phyloP scores from a whole-genome alignment of 345 rosid species.

The Acer negundo region DNA sequence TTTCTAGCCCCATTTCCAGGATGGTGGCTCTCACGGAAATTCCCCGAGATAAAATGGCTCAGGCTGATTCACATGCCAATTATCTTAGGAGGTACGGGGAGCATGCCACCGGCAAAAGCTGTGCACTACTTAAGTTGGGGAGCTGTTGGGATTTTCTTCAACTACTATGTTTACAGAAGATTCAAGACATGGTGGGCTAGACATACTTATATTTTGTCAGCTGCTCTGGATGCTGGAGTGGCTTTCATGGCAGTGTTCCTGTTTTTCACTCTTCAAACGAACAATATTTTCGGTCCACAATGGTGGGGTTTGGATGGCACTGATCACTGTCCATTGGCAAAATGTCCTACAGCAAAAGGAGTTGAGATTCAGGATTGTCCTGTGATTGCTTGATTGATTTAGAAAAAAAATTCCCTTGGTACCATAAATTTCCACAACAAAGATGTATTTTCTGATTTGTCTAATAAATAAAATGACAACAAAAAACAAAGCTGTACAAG shows the following conservation, averaged over 20 bases:
- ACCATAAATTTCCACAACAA: too few species aligned
- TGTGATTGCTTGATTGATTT: neutral
- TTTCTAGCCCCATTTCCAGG: slow-evolving; percentile 43
- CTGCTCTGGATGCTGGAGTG: slow-evolving; percentile 59
- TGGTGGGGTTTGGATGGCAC: slow-evolving; percentile 53
- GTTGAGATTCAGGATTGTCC: slow-evolving; percentile 46
- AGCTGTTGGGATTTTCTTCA: slow-evolving; percentile 39
- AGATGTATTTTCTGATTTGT: too few species aligned
- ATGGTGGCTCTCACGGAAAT: slow-evolving; percentile 39
- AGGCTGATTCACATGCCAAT: slow-evolving; percentile 43
- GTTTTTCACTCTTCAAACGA: slow-evolving; percentile 36
- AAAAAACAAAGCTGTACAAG: too few species aligned
- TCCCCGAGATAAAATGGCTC: slow-evolving; percentile 44
- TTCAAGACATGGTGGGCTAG: slow-evolving; percentile 56
- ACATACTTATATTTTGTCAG: slow-evolving; percentile 49
- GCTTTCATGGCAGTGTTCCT: slow-evolving; percentile 49
- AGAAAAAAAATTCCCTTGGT: neutral
- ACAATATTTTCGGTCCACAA: slow-evolving; percentile 34
- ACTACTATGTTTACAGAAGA: slow-evolving; percentile 33
- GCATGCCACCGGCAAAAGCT: slow-evolving; percentile 40
- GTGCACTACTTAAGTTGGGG: slow-evolving; percentile 43
- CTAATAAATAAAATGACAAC: too few species aligned
- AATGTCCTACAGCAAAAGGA: slow-evolving; percentile 48
- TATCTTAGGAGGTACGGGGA: slow-evolving; percentile 36
- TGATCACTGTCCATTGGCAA: slow-evolving; percentile 52